Base-by-base conservation (phyloP, 2,329 filamentous ascomycete species). In the Neonectria magnoliae region DNA sequence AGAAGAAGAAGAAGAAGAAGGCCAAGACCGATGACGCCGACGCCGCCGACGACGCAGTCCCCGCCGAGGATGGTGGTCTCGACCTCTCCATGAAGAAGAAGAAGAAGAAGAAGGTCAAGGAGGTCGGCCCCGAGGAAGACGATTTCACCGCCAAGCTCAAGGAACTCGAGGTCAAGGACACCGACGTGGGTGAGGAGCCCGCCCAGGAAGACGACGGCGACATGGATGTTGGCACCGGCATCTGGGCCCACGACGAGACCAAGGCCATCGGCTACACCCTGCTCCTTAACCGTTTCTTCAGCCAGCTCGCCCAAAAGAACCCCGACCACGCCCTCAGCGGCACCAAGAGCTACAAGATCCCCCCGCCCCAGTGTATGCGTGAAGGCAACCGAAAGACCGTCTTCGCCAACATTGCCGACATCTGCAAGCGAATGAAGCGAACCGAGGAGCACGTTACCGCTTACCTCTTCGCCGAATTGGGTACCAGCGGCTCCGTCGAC, bases 361-460 rank as follows among this genome's bases (percentile, higher is more conserved):
- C 96, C 57, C 96, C 96, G 57, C 96, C 96, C 55, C 96, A 99
- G 85, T 98, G 96, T 84, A 90, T 98, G 78, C 94, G 96, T 84
- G 96, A 99, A 94, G 96, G 96, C 80, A 99, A 99, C 90, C 97
- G 97, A 89, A 97, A 97, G 91, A 99, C 96, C 68, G 97, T 99
- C 77, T 99, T 99, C 77, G 96, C 95, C 85, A 99, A 99, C 85
- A 96, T 99, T 78, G 90, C 93, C 79, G 96, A 99, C 80, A 98
- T 99, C 77, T 97, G 94, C 88, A 97, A 97, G 88, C 90, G 95
- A 76, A 98, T 99, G 94, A 99, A 99, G 90, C 90, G 96, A 81
- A 94, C 93, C 69, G 95, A 98, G 78, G 96, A 99, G 83, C 96
- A 98, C 84, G 92, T 99, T 71, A 98, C 94, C 57, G 91, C 95